Percentiles rank a stretch among this genome's conserved stretches.
Conservation (phyloP, 768 basidiomycete species). For the Rhodocollybia butyracea region DNA sequence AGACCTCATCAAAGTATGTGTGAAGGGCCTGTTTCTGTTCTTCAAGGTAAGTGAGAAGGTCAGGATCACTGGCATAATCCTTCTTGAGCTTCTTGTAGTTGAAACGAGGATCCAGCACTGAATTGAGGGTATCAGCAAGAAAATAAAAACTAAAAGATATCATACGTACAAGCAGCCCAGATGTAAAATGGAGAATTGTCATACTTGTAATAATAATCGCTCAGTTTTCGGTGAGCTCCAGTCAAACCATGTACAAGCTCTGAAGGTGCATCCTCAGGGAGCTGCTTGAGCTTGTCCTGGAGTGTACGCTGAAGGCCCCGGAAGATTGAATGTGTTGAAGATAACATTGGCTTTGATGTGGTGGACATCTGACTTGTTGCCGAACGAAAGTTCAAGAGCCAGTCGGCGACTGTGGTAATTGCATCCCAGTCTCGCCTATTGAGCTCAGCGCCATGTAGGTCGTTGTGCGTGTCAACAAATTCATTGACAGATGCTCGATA, state of each 20-base stretch:
- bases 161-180: no score
- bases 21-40: not conserved
- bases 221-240: not conserved
- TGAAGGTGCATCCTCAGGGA: not conserved
- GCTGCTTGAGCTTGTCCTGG: not conserved
- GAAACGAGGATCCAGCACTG: not conserved
- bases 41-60: no score
- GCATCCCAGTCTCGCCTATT: constrained; percentile 12
- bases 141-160: not conserved
- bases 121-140: not conserved
- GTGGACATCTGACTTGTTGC: constrained; percentile 20
- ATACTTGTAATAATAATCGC: constrained; percentile 8
- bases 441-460: constrained; percentile 6
- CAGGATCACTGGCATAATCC: no score
- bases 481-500: constrained; percentile 5
- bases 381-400: constrained; percentile 9
- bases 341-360: constrained; percentile 14
- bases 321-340: constrained; percentile 7
- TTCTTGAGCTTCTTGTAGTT: no score
- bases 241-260: not conserved
- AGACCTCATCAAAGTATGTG: not conserved
- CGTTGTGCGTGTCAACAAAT: constrained; percentile 8
- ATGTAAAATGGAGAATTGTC: no score
- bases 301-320: constrained; percentile 3
- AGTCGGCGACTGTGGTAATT: constrained; percentile 9